A percentile compares a stretch with the other conserved stretches of the same genome.
Evolutionary conservation across 2,329 filamentous ascomycete species (phyloP).

Genomic region (Trichoderma cornu-damae): DNA sequence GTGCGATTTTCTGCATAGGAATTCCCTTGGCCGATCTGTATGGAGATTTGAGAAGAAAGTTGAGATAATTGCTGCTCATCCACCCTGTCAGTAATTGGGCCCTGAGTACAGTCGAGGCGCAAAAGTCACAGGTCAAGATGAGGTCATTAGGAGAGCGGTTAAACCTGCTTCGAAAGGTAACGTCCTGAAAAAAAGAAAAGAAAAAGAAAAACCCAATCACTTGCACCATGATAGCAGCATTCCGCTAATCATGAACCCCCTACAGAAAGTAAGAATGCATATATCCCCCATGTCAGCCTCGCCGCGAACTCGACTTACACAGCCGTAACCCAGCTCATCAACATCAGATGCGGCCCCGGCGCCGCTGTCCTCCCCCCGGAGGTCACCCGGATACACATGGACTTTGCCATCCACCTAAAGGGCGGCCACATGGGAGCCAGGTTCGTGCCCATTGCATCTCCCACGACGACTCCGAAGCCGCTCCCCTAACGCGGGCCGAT

Average conservation of each 20-base stretch:
- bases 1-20: slow-evolving; percentile 26
- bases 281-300: slow-evolving; percentile 18
- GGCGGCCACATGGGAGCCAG: slow-evolving; percentile 68
- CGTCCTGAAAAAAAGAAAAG: too few species aligned
- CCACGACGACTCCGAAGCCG: not conserved
- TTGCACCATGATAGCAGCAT: slow-evolving; percentile 2
- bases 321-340: slow-evolving; percentile 55
- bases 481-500: not conserved
- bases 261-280: slow-evolving; percentile 39
- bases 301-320: slow-evolving; percentile 23
- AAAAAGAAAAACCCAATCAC: too few species aligned
- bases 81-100: slow-evolving; percentile 8
- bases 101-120: slow-evolving; percentile 9
- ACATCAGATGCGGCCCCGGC: slow-evolving; percentile 74
- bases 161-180: slow-evolving; percentile 67
- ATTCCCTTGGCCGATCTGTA: not conserved
- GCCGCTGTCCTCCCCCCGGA: slow-evolving; percentile 74
- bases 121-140: slow-evolving; percentile 29
- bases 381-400: slow-evolving; percentile 68
- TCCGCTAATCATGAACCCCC: not conserved
- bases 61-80: slow-evolving; percentile 6
- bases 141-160: slow-evolving; percentile 60
- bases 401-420: slow-evolving; percentile 58
- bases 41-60: not conserved
- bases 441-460: slow-evolving; percentile 41